These are phyloP conservation scores for Psophocarpus tetragonolobus DNA, from an alignment of 306 rosid genomes.

Conservation along the genomic window DNA sequence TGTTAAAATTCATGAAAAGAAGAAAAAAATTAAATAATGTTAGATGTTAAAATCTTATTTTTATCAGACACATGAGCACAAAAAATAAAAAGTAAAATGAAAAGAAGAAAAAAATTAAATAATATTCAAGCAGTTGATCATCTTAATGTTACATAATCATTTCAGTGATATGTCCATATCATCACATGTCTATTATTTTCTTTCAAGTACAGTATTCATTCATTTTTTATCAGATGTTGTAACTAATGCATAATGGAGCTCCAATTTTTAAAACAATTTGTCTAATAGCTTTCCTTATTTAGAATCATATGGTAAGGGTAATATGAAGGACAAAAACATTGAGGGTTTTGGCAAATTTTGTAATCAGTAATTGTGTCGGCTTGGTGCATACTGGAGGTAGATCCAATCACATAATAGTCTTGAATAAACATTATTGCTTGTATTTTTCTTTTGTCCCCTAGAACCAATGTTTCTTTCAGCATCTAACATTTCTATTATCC, in stretches of 20 bases:
- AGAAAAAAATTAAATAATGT: too few relatives aligned
- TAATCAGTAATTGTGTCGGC: background rate
- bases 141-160: background rate
- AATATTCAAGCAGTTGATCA: background rate
- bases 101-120: background rate
- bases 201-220: background rate
- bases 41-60: too few relatives aligned
- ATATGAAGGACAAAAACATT: background rate
- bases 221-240: background rate
- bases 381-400: background rate
- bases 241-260: background rate
- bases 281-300: background rate
- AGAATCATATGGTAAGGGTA: background rate
- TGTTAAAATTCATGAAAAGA: too few relatives aligned
- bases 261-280: background rate
- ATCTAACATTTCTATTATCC: background rate
- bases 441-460: background rate
- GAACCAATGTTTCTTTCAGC: background rate
- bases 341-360: background rate
- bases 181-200: background rate
- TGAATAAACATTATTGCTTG: background rate
- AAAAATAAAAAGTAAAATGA: background rate
- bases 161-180: too few relatives aligned
- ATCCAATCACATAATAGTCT: background rate
- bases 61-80: background rate